Conservation (phyloP, 768 basidiomycete species). For the Trametes cingulata region DNA sequence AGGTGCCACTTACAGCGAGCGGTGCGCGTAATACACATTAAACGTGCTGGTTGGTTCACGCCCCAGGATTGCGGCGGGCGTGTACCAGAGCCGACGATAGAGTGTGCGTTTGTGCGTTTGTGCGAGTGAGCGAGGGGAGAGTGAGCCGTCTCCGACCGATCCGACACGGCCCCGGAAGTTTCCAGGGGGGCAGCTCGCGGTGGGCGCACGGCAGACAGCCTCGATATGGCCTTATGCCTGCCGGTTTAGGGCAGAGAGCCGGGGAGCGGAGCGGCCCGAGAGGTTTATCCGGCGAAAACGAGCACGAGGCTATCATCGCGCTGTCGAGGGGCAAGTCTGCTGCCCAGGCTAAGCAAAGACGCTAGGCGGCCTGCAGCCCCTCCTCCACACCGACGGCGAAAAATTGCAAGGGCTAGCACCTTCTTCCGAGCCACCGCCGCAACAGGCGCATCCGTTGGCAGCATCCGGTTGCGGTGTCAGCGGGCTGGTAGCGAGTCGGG, state of each 20-base stretch:
- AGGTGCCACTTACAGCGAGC: background rate
- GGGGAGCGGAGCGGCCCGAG: background rate
- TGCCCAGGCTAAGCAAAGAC: slow-evolving; percentile 7
- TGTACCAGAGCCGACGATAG: background rate
- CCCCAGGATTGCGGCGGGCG: background rate
- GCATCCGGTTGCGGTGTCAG: background rate
- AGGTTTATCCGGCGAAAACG: slow-evolving; percentile 8
- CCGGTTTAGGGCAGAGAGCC: background rate
- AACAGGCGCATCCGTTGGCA: background rate
- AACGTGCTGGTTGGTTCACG: too few species aligned
- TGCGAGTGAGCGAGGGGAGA: background rate
- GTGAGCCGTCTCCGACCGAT: background rate
- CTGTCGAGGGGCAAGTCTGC: background rate
- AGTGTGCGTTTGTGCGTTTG: too few species aligned
- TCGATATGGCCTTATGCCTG: background rate
- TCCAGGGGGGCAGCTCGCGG: background rate
- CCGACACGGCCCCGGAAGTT: slow-evolving; percentile 2
- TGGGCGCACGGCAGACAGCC: too few species aligned
- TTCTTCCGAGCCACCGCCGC: slow-evolving; percentile 11
- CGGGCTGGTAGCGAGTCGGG: background rate
- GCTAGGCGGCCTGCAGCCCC: slow-evolving; percentile 4
- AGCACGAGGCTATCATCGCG: slow-evolving; percentile 18
- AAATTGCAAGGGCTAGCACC: slow-evolving; percentile 1
- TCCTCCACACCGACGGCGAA: background rate
- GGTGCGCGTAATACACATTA: too few species aligned